phyloP scores from a whole-genome alignment of 352 stramenopile species.

The Phytopythium kandeliae region DNA sequence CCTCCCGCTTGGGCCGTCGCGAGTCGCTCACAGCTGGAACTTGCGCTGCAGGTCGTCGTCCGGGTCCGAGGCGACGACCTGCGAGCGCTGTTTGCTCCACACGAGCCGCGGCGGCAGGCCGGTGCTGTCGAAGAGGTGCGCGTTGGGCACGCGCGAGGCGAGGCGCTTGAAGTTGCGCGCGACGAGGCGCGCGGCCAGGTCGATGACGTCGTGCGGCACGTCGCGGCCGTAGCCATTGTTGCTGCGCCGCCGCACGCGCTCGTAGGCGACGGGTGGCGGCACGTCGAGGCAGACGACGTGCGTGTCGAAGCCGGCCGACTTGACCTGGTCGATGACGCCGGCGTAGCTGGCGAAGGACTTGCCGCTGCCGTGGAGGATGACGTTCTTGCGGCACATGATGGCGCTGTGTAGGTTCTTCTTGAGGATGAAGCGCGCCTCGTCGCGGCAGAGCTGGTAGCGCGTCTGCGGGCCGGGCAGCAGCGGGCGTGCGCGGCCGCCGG shows the following conservation, averaged over 20 bases:
- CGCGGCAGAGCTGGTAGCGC: conserved; percentile 72
- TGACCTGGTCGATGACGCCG: conserved; percentile 57
- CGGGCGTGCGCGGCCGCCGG: conserved; percentile 6
- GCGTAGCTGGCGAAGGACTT: conserved; percentile 70
- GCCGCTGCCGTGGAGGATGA: conserved; percentile 74
- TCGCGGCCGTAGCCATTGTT: conserved; percentile 63
- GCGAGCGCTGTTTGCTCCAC: conserved; percentile 65
- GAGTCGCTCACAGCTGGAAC: conserved; percentile 37
- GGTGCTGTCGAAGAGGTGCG: conserved; percentile 65
- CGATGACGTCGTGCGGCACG: conserved; percentile 57
- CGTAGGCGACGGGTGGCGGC: conserved; percentile 51
- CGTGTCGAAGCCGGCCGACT: conserved; percentile 55
- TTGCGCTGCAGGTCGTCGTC: conserved; percentile 59
- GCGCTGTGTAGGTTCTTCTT: conserved; percentile 70
- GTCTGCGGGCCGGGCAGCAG: conserved; percentile 48
- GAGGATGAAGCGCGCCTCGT: conserved; percentile 80
- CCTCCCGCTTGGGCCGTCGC: too few relatives aligned
- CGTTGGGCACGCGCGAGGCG: conserved; percentile 54
- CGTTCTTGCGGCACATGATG: conserved; percentile 75
- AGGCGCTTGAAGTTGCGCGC: conserved; percentile 62
- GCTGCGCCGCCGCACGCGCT: conserved; percentile 59
- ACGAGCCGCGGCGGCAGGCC: conserved; percentile 55
- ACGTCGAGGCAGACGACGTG: conserved; percentile 80
- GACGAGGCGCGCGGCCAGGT: conserved; percentile 56
- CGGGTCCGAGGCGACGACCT: conserved; percentile 36